Evolutionary conservation across 129 eudicot species (phyloP).

Genomic region (Flaveria sonorensis): DNA sequence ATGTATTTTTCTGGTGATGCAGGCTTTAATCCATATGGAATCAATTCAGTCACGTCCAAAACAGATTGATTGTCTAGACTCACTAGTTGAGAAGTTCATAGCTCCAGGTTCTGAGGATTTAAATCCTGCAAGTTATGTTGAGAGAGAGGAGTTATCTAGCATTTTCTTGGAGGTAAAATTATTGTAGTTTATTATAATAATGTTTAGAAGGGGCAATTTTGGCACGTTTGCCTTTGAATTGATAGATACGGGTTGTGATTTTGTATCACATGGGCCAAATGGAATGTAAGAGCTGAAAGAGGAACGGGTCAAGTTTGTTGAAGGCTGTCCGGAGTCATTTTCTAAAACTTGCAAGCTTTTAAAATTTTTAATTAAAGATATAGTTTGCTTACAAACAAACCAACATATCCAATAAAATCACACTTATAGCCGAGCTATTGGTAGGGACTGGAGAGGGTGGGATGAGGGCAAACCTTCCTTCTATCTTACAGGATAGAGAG

Average conservation of each 20-base stretch:
- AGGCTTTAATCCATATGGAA: conserved; percentile 91
- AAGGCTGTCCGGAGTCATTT: not conserved
- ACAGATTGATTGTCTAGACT: conserved; percentile 72
- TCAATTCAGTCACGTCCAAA: conserved; percentile 73
- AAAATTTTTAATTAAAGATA: not conserved
- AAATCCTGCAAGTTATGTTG: conserved; percentile 61
- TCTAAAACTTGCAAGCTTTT: too few species aligned
- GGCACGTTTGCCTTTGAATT: not conserved
- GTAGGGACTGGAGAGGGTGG: too few species aligned
- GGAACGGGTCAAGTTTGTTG: not conserved
- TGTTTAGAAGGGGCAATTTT: not conserved
- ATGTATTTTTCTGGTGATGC: conserved; percentile 35
- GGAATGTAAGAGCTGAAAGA: not conserved
- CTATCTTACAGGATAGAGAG: too few species aligned
- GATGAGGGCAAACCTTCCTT: too few species aligned
- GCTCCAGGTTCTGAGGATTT: conserved; percentile 56
- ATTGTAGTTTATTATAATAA: not conserved
- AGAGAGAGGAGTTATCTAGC: conserved; percentile 91
- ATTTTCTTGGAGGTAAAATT: conserved; percentile 76
- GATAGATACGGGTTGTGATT: not conserved
- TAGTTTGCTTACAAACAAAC: not conserved
- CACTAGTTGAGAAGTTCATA: conserved; percentile 78
- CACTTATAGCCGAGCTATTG: too few species aligned
- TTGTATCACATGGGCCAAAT: not conserved
- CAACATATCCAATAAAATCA: too few species aligned